Base-by-base conservation (phyloP, 108 stramenopile genomes). In the Hondaea fermentalgiana region DNA sequence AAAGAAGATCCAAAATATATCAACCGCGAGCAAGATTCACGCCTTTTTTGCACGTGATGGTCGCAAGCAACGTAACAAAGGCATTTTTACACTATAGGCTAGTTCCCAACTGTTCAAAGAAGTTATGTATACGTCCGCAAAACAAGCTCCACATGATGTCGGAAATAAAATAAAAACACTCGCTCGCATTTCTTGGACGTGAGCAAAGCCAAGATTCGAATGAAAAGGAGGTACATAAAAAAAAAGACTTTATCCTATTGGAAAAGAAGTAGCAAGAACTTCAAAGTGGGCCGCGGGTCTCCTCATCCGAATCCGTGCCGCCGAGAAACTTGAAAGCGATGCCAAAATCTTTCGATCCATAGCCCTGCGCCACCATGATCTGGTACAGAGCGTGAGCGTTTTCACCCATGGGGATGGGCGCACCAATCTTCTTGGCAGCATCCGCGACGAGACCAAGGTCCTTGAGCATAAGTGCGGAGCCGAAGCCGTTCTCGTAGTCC, bases 381-480 rank as follows among this genome's bases (percentile, higher is more conserved):
- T 92, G 89, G 87, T 95, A 96, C 4, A 96, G 87, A 51, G 95
- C 94, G 44, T 92, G 92, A 10, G 95, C 92, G 44, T 92, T 58
- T 25, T 90, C 91, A 60, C 93, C 93, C 17, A 95, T 43, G 5
- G 96, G 96, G 59, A 95, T 29, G 25, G 94, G 93, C 59, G 93
- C 91, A n/a, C 92, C 88, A n/a, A 91, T 92, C 51, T 91, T 90
- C 51, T 92, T 88, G 59, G 91, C 95, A 23, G 95, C 95, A 60
- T 90, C 88, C 12, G 94, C 91, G 5, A 95, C 96, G 87, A 97
- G 93, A n/a, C 94, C 91, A 59, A 97, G 60, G 92, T 97, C 96
- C 89, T 97, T 97, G n/a, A 95, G 92, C 96, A 97, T 97, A 12
- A 97, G 91, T 42, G 92, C 87, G 6, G 95, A 88, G 16, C 94